Conservation (phyloP, 2,329 filamentous ascomycete genomes). For the Fusarium ambrosium region DNA sequence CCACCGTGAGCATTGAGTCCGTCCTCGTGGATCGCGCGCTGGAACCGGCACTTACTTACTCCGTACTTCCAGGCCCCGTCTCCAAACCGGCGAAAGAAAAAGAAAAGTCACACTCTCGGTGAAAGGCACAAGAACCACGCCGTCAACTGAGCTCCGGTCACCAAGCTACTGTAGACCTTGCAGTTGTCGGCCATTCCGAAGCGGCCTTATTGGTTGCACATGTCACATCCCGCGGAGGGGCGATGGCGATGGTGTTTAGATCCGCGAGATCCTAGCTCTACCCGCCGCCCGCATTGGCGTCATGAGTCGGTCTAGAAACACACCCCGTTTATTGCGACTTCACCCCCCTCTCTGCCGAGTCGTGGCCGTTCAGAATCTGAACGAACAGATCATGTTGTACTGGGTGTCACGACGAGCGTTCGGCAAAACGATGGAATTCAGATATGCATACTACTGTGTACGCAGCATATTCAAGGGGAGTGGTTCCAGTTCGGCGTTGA, state of each 20-base stretch:
- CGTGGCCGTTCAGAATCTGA: constrained; percentile 7
- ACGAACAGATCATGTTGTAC: constrained; percentile 18
- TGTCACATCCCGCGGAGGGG: constrained; percentile 43
- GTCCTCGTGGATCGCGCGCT: constrained; percentile 4
- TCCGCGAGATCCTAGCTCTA: constrained; percentile 42
- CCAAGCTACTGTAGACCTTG: constrained; percentile 16
- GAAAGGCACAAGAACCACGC: constrained; percentile 18
- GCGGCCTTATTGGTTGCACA: constrained; percentile 36
- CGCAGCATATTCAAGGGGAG: constrained; percentile 27
- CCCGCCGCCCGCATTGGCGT: constrained; percentile 27
- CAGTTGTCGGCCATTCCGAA: constrained; percentile 40
- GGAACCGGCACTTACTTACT: not conserved
- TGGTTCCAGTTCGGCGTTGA: constrained; percentile 48
- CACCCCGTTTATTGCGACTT: constrained; percentile 5
- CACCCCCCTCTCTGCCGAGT: constrained; percentile 15
- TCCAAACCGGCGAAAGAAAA: constrained; percentile 33
- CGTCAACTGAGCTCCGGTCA: constrained; percentile 3
- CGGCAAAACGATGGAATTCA: constrained; percentile 27
- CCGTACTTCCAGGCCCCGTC: not conserved
- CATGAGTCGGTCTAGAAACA: constrained; percentile 5
- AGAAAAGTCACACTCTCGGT: constrained; percentile 23
- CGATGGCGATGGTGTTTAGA: constrained; percentile 39
- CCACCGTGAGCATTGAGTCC: not conserved
- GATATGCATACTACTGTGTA: constrained; percentile 13
- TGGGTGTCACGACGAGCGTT: constrained; percentile 25